Evolutionary conservation across 352 stramenopile species (phyloP), one percentile per base, ranked within the genome.

Genomic region (Phytopythium helicoides): DNA sequence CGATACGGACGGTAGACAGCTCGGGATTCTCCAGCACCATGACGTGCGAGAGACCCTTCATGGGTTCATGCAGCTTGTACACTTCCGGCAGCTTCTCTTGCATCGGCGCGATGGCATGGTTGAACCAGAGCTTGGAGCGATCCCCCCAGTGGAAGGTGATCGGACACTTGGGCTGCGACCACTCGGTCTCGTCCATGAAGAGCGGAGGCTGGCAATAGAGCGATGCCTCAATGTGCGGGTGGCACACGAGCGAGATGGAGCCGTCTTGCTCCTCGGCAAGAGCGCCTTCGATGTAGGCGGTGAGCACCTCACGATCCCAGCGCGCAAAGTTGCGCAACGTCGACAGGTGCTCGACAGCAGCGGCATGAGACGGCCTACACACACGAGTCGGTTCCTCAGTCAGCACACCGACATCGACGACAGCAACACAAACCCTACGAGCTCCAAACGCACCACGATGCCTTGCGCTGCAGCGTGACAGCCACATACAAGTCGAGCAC

Each of bases 11-110:
- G 7, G 76, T 37, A 9, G 70, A 66, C 11, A 68, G 45, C 0
- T 58, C 56, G 3, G 73, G 69, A 22, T 87, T 67, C 40, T 87
- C 76, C 18, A 86, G 39, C 18, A 87, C 60, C 35, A 87, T 57
- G 21, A 73, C 45, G 36, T 87, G 76, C 10, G 66, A 75, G 18
- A 57, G 63, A 14, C 69, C 66, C 5, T 63, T 56, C 37, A 87
- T 71, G 10, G 72, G 61, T 3, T 66, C 52, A 35, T 23, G 46
- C 41, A 82, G 54, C 1, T 52, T 56, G 54, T 87, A 87, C 6
- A 76, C 57, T 6, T 76, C 47, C 16, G 76, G 76, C 16, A 72
- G 23, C 3, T 59, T 62, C 16, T 9, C 51, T 1, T 68, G 35
- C 12, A 86, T 41, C 15, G 15, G 25, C 15, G 74, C 56, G 9